Percentiles rank a stretch among this genome's conserved stretches.
phyloP scores from a whole-genome alignment of 1,284 basidiomycete genomes.

The Pterula multifida region DNA sequence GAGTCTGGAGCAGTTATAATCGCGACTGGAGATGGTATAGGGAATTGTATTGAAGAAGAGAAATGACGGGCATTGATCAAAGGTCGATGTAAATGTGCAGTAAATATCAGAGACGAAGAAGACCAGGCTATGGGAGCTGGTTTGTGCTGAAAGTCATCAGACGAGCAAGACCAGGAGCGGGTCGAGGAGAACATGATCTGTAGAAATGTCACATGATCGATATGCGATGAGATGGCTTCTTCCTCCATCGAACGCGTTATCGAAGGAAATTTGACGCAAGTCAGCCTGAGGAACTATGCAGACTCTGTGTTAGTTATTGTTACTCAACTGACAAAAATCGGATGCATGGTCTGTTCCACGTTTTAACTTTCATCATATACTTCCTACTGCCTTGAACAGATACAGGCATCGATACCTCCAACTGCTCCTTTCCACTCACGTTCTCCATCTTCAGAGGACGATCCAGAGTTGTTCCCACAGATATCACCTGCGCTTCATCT shows the following conservation, averaged over 20 bases:
- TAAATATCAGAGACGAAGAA: slow-evolving; percentile 52
- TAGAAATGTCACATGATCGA: background rate
- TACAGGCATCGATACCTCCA: slow-evolving; percentile 69
- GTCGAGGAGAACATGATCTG: background rate
- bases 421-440: slow-evolving; percentile 45
- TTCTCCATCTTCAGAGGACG: slow-evolving; percentile 21
- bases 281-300: slow-evolving; percentile 66
- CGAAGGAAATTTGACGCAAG: slow-evolving; percentile 52
- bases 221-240: background rate
- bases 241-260: slow-evolving; percentile 30
- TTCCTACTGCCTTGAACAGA: slow-evolving; percentile 29
- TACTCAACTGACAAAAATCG: slow-evolving; percentile 82
- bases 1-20: slow-evolving; percentile 30
- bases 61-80: slow-evolving; percentile 51
- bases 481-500: slow-evolving; percentile 67
- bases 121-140: slow-evolving; percentile 53
- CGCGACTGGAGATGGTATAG: slow-evolving; percentile 37
- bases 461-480: slow-evolving; percentile 40
- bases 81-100: slow-evolving; percentile 48
- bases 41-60: slow-evolving; percentile 53
- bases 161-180: slow-evolving; percentile 5
- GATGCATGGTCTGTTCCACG: slow-evolving; percentile 51
- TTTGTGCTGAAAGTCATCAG: slow-evolving; percentile 21
- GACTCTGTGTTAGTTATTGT: slow-evolving; percentile 75
- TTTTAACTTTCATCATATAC: slow-evolving; percentile 7